These are phyloP conservation scores for Fusarium papillatum DNA, from an alignment of 2,329 filamentous ascomycete genomes.

Conservation along the genomic window DNA sequence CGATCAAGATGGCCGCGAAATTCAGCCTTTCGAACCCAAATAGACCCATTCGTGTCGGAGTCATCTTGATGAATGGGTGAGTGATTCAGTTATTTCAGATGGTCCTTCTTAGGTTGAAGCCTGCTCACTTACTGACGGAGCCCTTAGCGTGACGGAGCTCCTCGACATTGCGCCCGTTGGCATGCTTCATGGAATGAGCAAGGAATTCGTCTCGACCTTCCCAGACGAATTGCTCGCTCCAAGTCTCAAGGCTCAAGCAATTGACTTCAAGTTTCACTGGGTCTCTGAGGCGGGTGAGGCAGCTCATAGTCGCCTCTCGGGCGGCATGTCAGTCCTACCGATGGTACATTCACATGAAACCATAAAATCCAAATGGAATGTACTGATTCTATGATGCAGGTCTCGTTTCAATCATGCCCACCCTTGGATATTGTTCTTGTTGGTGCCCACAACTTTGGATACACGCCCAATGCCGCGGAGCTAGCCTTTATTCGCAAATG, in stretches of 20 bases:
- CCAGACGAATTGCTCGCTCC: conserved; percentile 28
- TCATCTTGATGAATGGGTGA: conserved; percentile 31
- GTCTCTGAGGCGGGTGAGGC: conserved; percentile 43
- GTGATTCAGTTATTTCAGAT: not conserved
- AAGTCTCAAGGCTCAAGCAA: conserved; percentile 30
- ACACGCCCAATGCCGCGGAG: conserved; percentile 50
- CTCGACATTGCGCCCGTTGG: conserved; percentile 53
- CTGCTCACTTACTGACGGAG: not conserved
- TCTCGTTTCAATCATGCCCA: conserved; percentile 55
- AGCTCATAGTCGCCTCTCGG: conserved; percentile 36
- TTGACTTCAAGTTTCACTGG: conserved; percentile 52
- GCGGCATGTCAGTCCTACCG: conserved; percentile 44
- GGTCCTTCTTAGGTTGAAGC: no score
- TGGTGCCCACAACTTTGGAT: conserved; percentile 49
- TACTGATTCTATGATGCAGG: conserved; percentile 35
- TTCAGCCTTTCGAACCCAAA: conserved; percentile 20
- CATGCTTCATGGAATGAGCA: conserved; percentile 38
- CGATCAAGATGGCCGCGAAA: not conserved
- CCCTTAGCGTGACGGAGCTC: conserved; percentile 47
- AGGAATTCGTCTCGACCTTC: conserved; percentile 30
- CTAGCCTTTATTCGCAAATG: conserved; percentile 52
- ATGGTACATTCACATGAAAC: conserved; percentile 37
- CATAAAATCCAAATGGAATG: accelerated
- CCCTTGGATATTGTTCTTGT: conserved; percentile 57
- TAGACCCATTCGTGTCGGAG: conserved; percentile 26